Conservation (phyloP, 176 grass and related monocot species). For the Musa acuminata region DNA sequence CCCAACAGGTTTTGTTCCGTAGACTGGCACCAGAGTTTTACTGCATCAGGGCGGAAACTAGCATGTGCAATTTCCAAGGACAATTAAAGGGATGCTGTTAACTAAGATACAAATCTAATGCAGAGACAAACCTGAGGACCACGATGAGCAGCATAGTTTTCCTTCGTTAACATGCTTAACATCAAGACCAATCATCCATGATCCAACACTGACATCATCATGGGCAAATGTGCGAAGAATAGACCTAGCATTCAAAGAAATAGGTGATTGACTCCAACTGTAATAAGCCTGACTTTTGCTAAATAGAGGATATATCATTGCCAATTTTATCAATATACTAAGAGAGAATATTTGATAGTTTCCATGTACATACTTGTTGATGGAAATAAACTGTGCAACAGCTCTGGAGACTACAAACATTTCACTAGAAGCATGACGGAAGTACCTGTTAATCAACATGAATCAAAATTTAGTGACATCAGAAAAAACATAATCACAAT, state of each 20-base stretch:
- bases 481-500: too few relatives aligned
- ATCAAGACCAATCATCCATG: slow-evolving; percentile 91
- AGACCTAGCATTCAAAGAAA: slow-evolving; percentile 33
- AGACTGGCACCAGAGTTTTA: not conserved
- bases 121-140: slow-evolving; percentile 61
- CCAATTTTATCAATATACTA: not conserved
- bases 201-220: slow-evolving; percentile 96
- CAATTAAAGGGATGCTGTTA: not conserved
- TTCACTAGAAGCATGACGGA: slow-evolving; percentile 92
- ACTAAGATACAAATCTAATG: not conserved
- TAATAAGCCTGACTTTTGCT: not conserved
- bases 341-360: not conserved
- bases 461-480: slow-evolving; percentile 6
- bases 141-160: slow-evolving; percentile 90
- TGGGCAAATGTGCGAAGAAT: slow-evolving; percentile 87
- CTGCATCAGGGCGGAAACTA: not conserved
- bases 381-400: slow-evolving; percentile 93
- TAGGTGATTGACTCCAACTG: not conserved
- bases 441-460: slow-evolving; percentile 58
- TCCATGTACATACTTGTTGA: slow-evolving; percentile 58
- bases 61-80: not conserved
- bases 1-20: not conserved
- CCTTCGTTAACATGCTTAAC: slow-evolving; percentile 93
- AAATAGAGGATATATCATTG: not conserved
- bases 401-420: slow-evolving; percentile 90